Percentiles rank a stretch among this genome's conserved stretches.
These are phyloP conservation scores for Mycena albidolilacea DNA, from an alignment of 768 basidiomycete species.

Conservation along the genomic window DNA sequence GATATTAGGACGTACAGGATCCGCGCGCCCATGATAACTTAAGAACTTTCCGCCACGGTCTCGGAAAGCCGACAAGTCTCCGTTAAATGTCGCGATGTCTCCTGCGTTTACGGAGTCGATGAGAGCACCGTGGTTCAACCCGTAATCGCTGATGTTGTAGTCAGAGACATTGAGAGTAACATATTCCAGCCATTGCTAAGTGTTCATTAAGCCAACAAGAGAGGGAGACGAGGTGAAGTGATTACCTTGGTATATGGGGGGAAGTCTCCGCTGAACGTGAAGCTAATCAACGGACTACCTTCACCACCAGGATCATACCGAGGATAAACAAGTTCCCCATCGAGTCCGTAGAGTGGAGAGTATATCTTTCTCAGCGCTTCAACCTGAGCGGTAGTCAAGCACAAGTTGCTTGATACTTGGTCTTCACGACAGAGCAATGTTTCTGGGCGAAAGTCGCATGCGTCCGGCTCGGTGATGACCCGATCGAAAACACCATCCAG, in stretches of 20 bases:
- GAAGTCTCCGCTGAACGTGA: slow-evolving; percentile 15
- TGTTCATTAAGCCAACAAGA: background rate
- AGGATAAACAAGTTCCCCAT: slow-evolving; percentile 36
- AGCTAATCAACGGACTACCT: background rate
- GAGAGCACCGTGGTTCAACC: background rate
- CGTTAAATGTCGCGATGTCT: slow-evolving; percentile 13
- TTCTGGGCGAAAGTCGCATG: slow-evolving; percentile 43
- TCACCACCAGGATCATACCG: slow-evolving; percentile 35
- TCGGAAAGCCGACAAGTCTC: slow-evolving; percentile 19
- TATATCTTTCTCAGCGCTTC: slow-evolving; percentile 41
- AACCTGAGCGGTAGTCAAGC: slow-evolving; percentile 42
- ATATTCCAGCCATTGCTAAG: slow-evolving; percentile 31
- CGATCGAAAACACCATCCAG: slow-evolving; percentile 45
- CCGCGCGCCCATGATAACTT: slow-evolving; percentile 43
- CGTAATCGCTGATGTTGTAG: slow-evolving; percentile 24
- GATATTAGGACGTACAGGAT: slow-evolving; percentile 13
- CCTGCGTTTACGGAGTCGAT: slow-evolving; percentile 24
- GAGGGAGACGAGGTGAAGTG: background rate
- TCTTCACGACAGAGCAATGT: slow-evolving; percentile 33
- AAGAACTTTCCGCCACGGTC: slow-evolving; percentile 45
- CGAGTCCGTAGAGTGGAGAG: slow-evolving; percentile 37
- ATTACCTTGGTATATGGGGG: background rate
- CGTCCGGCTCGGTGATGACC: slow-evolving; percentile 44
- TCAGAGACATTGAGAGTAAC: slow-evolving; percentile 31
- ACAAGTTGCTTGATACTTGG: background rate